Evolutionary conservation across 768 basidiomycete species (phyloP), one percentile per base, ranked within the genome.

Genomic region (Pisolithus tinctorius): DNA sequence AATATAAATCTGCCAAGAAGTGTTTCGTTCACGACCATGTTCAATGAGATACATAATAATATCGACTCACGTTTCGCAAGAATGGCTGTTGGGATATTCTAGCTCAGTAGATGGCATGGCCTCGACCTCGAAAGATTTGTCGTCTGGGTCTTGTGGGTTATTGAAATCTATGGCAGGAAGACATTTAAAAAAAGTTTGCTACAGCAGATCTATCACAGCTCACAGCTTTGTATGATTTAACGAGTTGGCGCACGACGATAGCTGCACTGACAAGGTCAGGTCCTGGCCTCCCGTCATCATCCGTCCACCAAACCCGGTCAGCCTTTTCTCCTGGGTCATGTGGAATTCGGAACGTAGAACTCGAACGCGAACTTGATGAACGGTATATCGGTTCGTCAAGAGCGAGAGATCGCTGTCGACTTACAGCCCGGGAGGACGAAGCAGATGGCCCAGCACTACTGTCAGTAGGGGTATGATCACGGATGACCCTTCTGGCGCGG

Each of bases 81-180:
- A 83, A 49, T 74, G 69, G 26, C 66, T 76, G 65, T 88, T 90
- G 23, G 89, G 89, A 62, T 88, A 91, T 63, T 91, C 87, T 44
- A 93, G 71, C 58, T 86, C 83, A 30, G 76, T 79, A 2, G 75
- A 69, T n/a, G 89, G 88, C 60, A 80, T 81, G 49, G 75, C 57
- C 47, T 78, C 78, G 2, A 81, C 80, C 39, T 86, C 76, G 58
- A 86, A 92, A 0, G 76, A 74, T 57, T 53, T 76, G 67, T 91
- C 86, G 14, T 69, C 60, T 7, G 79, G 77, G 62, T 91, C 80
- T 36, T 76, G 62, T 5, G 74, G 81, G 59, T 92, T 88, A 52
- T 63, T 74, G 60, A 92, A 92, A 65, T 83, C 89, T 92, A 46
- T 9, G 37, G 45, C 57, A 52, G 67, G 55, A 58, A 52, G 31